Conservation (phyloP, 176 grass and related monocot genomes). For the Leersia perrieri region DNA sequence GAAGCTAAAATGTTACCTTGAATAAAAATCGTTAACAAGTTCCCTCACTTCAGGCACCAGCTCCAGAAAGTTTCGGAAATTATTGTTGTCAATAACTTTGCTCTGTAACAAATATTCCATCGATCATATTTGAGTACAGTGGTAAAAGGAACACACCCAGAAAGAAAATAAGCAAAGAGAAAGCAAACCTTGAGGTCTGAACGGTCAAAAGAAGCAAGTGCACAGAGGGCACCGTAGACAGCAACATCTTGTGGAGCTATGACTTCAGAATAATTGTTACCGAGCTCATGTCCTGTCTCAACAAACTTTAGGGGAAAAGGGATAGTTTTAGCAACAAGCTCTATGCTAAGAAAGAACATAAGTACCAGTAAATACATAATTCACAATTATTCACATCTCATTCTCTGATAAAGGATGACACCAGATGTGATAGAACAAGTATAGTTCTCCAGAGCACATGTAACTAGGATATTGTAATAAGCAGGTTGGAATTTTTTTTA, state of each 20-base stretch:
- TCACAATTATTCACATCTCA: neutral
- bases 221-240: slow-evolving; percentile 93
- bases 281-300: slow-evolving; percentile 89
- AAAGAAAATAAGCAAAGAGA: slow-evolving; percentile 10
- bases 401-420: neutral
- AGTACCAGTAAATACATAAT: neutral
- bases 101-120: slow-evolving; percentile 48
- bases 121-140: slow-evolving; percentile 3
- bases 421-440: neutral
- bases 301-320: slow-evolving; percentile 61
- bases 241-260: slow-evolving; percentile 97
- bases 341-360: neutral
- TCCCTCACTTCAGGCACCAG: slow-evolving; percentile 97
- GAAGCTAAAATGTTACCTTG: slow-evolving; percentile 55
- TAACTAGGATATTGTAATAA: slow-evolving; percentile 4
- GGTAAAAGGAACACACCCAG: neutral
- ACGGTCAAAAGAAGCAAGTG: slow-evolving; percentile 96
- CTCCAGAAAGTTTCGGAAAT: slow-evolving; percentile 96
- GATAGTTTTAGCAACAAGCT: slow-evolving; percentile 5
- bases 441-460: neutral
- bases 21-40: slow-evolving; percentile 97
- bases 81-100: slow-evolving; percentile 93
- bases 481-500: neutral
- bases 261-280: slow-evolving; percentile 86
- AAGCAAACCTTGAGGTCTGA: slow-evolving; percentile 88